Evolutionary conservation across 257 asterid species (phyloP).

Genomic region (Misopates orontium): DNA sequence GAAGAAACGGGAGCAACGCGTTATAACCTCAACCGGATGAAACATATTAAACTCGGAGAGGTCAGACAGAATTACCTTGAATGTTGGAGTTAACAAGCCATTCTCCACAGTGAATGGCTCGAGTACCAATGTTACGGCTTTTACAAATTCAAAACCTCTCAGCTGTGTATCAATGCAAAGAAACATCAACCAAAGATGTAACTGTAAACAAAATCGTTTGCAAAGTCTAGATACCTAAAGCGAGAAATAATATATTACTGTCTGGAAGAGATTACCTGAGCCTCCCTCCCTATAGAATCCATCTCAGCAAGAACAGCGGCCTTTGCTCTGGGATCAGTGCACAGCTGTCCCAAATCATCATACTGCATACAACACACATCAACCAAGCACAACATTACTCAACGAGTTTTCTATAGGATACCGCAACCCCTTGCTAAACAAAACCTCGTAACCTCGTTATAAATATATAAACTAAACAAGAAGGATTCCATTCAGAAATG

Average conservation of each 20-base stretch:
- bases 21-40: background rate
- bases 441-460: background rate
- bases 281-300: constrained; percentile 66
- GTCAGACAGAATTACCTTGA: constrained; percentile 43
- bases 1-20: background rate
- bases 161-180: constrained; percentile 42
- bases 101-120: constrained; percentile 72
- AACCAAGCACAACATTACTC: background rate
- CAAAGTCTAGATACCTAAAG: background rate
- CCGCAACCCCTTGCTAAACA: too few relatives aligned
- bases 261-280: constrained; percentile 47
- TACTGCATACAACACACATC: constrained; percentile 38
- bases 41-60: background rate
- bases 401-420: background rate
- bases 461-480: background rate
- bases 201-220: background rate
- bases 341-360: constrained; percentile 47
- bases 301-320: constrained; percentile 69
- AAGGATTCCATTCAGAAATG: background rate
- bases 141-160: constrained; percentile 77
- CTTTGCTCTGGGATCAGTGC: constrained; percentile 51
- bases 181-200: background rate
- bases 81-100: constrained; percentile 76
- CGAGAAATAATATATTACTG: background rate
- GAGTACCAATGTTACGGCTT: constrained; percentile 59